Evolutionary conservation across 768 basidiomycete species (phyloP), one percentile per base, ranked within the genome.

Genomic region (Boletus edulis): DNA sequence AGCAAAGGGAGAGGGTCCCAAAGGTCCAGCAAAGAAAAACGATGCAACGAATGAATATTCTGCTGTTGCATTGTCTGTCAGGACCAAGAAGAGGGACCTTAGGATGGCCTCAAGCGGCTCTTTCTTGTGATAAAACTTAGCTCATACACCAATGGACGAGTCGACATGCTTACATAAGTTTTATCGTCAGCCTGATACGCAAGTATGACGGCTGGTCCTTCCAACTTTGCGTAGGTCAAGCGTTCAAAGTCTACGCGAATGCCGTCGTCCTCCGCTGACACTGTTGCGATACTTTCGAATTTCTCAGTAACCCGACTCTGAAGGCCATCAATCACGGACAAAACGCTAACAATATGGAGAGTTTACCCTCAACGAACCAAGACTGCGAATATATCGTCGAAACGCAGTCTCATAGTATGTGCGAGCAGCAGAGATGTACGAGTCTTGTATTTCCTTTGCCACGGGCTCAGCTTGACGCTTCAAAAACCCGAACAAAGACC

Each of bases 321-420:
- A 24, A 47, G 47, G 44, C 46, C 20, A 37, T 51, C 27, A 45
- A 48, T 57, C 20, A 44, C 1, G 24, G 40, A 39, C 39, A 46
- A 22, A 31, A 31, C 5, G 5, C 20, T 6, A 20, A 41, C 3
- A 29, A 49, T 48, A 44, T 49, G 13, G 18, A 34, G 48, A 58
- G 22, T 74, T 46, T 42, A 89, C 89, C 79, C 89, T 91, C 49
- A 98, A 79, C 72, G 78, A 84, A 35, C 85, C 82, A 45, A 99
- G 75, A 65, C 86, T 88, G 43, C 97, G 79, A 22, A 86, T 80
- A 68, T 98, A 99, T 41, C 97, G 76, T 57, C 97, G 77, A 68
- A 98, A 95, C 1, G 89, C 92, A 20, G 97, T 98, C 73, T 99
- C 97, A 56, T 94, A 98, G 69, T 97, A 99, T 20, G 91, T 81